phyloP scores from a whole-genome alignment of 352 stramenopile species.

The Aphanomyces stellatus region DNA sequence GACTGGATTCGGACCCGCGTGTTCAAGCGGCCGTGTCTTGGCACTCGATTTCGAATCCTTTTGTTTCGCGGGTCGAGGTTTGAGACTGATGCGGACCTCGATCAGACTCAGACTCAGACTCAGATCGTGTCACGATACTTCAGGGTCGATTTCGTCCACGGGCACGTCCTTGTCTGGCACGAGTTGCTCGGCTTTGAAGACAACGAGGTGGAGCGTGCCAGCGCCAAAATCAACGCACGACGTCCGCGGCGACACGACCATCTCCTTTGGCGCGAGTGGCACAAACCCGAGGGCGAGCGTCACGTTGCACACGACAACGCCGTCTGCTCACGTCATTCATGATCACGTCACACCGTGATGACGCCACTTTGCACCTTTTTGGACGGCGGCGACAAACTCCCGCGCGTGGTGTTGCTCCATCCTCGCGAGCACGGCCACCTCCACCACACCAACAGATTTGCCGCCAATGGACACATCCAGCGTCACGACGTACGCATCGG shows the following conservation, averaged over 20 bases:
- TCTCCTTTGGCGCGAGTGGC: background rate
- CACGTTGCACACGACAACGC: background rate
- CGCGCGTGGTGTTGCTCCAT: background rate
- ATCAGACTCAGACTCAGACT: background rate
- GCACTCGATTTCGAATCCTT: conserved; percentile 38
- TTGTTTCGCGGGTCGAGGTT: conserved; percentile 48
- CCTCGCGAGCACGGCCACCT: background rate
- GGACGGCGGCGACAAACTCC: background rate
- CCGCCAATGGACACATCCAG: background rate
- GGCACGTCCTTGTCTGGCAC: conserved; percentile 26
- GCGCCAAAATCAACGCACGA: conserved; percentile 13
- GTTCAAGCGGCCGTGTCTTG: conserved; percentile 41
- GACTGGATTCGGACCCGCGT: conserved; percentile 27
- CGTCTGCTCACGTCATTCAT: background rate
- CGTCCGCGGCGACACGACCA: background rate
- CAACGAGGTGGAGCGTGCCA: conserved; percentile 36
- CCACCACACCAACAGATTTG: background rate
- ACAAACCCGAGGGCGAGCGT: background rate
- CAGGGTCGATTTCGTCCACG: conserved; percentile 34
- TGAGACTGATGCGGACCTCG: conserved; percentile 31
- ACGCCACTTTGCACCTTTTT: too few relatives aligned
- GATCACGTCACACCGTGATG: conserved; percentile 13
- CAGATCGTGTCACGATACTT: conserved; percentile 20
- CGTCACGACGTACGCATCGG: background rate
- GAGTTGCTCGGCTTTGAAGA: conserved; percentile 31